Conservation (phyloP, 73 alveolate species). For the Tetrahymena malaccensis region DNA sequence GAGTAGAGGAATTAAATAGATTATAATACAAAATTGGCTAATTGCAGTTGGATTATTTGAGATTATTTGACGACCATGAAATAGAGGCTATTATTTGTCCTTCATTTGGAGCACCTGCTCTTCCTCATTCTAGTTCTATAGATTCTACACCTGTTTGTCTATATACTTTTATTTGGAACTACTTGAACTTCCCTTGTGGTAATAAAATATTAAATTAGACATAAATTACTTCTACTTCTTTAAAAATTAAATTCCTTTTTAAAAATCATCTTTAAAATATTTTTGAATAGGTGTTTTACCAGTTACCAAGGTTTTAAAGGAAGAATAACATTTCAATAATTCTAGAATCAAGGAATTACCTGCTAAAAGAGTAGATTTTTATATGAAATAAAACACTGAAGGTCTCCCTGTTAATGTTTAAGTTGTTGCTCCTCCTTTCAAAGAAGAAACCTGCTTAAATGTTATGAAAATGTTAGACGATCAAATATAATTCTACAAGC, state of each 20-base stretch:
- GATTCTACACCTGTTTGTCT: slow-evolving; percentile 2
- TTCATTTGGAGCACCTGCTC: slow-evolving; percentile 40
- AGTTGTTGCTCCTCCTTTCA: not conserved
- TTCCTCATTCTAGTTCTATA: slow-evolving; percentile 22
- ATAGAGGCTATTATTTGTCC: slow-evolving; percentile 49
- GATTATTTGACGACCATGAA: not conserved
- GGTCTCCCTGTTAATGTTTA: not conserved
- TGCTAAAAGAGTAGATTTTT: not conserved
- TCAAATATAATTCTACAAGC: not conserved
- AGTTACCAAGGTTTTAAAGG: not conserved
- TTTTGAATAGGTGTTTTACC: not conserved
- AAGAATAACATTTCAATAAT: not conserved
- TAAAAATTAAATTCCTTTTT: not conserved
- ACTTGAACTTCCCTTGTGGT: slow-evolving; percentile 36
- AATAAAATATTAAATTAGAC: not conserved
- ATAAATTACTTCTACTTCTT: not conserved
- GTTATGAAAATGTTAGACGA: not conserved
- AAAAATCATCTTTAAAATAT: not conserved
- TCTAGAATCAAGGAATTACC: not conserved
- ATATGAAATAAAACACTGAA: not conserved
- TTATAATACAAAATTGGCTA: not conserved
- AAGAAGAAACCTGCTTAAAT: not conserved
- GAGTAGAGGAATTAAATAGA: not conserved
- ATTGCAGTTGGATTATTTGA: not conserved
- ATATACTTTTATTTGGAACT: slow-evolving; percentile 39